Percentiles rank a stretch among this genome's conserved stretches.
phyloP scores from a whole-genome alignment of 2,329 filamentous ascomycete species.

The Arthrinium puccinioides region DNA sequence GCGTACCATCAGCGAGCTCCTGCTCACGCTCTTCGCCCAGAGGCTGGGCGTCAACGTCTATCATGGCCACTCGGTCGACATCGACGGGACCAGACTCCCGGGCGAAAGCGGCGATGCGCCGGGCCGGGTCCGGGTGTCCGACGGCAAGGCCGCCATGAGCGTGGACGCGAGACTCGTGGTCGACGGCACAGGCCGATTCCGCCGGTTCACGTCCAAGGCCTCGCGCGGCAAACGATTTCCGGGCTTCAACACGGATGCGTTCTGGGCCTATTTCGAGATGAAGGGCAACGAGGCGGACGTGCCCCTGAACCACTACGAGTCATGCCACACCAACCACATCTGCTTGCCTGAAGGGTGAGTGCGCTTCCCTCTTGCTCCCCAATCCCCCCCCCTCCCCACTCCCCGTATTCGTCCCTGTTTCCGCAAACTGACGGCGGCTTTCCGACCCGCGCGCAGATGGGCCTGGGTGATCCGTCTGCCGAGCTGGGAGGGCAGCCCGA shows the following conservation, averaged over 20 bases:
- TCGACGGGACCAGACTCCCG: background rate
- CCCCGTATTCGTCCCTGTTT: too few species aligned
- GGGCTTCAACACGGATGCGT: background rate
- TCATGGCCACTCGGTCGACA: background rate
- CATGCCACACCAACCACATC: background rate
- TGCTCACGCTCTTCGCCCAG: background rate
- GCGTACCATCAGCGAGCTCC: background rate
- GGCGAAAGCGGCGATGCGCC: background rate
- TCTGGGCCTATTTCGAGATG: background rate
- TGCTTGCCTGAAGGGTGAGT: background rate
- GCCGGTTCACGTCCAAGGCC: background rate
- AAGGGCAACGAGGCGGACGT: background rate
- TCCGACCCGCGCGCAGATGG: too few species aligned
- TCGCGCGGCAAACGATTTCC: background rate
- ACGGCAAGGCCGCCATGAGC: background rate
- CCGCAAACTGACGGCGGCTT: too few species aligned
- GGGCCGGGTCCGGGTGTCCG: background rate
- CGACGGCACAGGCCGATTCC: background rate
- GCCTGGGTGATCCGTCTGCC: background rate
- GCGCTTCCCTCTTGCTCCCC: too few species aligned
- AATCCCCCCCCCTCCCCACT: too few species aligned
- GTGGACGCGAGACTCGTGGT: background rate
- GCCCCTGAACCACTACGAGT: background rate
- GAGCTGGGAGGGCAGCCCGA: background rate
- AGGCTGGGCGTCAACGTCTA: background rate